These are phyloP conservation scores for Solidago caesia DNA, from an alignment of 129 eudicot species.

Conservation along the genomic window DNA sequence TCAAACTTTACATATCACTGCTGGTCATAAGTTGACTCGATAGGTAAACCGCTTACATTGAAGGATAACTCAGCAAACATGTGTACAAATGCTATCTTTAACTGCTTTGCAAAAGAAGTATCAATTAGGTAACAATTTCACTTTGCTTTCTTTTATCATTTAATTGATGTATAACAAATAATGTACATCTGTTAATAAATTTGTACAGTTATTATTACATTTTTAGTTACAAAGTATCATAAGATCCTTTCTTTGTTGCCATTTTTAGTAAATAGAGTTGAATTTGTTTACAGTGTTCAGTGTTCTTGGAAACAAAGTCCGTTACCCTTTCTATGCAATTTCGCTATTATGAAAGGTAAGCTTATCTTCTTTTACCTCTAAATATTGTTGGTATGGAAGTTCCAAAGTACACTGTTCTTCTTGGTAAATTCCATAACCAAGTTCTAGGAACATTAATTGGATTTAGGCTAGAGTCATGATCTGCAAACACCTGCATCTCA, in stretches of 20 bases:
- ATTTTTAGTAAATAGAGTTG: too few relatives aligned
- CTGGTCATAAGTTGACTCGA: background rate
- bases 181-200: too few relatives aligned
- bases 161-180: too few relatives aligned
- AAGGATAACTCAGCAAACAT: background rate
- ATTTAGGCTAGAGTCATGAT: slow-evolving; percentile 75
- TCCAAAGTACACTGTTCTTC: slow-evolving; percentile 91
- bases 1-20: background rate
- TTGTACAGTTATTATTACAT: too few relatives aligned
- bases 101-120: background rate
- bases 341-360: background rate
- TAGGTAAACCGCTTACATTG: too few relatives aligned
- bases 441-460: slow-evolving; percentile 80
- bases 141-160: too few relatives aligned
- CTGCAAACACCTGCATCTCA: slow-evolving; percentile 78
- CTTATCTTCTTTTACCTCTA: slow-evolving; percentile 52
- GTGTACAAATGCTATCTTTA: background rate
- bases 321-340: background rate
- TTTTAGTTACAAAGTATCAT: too few relatives aligned
- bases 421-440: slow-evolving; percentile 78
- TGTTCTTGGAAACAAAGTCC: background rate
- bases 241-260: too few relatives aligned
- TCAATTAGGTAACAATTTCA: too few relatives aligned
- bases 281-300: too few relatives aligned
- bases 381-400: slow-evolving; percentile 77